Conservation (phyloP, 1,284 basidiomycete species). For the Puccinia polysora region DNA sequence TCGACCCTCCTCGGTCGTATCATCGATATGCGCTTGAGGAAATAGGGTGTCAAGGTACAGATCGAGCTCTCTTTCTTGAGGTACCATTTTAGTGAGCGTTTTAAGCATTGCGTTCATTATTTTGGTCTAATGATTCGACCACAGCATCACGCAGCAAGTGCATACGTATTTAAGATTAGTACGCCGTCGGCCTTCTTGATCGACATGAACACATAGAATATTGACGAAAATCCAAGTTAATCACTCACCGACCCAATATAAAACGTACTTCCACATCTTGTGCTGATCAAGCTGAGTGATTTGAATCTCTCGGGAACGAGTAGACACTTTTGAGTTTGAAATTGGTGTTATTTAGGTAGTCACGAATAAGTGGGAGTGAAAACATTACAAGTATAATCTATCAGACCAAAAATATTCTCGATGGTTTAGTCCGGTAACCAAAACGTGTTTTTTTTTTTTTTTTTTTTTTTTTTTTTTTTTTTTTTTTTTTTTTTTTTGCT, state of each 20-base stretch:
- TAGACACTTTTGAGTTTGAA: slow-evolving; percentile 1
- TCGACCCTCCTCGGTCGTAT: not conserved
- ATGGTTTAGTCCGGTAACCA: too few relatives aligned
- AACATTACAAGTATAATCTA: too few relatives aligned
- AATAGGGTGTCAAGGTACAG: slow-evolving; percentile 4
- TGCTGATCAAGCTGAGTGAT: slow-evolving; percentile 22
- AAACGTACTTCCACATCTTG: slow-evolving; percentile 3
- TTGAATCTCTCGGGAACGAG: slow-evolving; percentile 24
- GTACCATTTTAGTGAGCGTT: not conserved
- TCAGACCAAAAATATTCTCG: too few relatives aligned
- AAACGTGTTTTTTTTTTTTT: too few relatives aligned
- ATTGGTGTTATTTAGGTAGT: too few relatives aligned
- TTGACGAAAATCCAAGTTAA: not conserved
- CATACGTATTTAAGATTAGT: not conserved
- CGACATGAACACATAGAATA: not conserved
- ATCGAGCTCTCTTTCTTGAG: slow-evolving; percentile 7
- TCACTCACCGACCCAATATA: slow-evolving; percentile 22
- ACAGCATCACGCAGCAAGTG: not conserved
- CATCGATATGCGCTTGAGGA: not conserved
- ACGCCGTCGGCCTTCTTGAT: not conserved
- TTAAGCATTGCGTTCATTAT: not conserved
- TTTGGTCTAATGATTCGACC: not conserved
- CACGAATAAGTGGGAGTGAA: too few relatives aligned
- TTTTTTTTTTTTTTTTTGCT: too few relatives aligned
- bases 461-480: too few relatives aligned